phyloP scores from a whole-genome alignment of 176 grass and related monocot genomes.

The Carex littledalei region DNA sequence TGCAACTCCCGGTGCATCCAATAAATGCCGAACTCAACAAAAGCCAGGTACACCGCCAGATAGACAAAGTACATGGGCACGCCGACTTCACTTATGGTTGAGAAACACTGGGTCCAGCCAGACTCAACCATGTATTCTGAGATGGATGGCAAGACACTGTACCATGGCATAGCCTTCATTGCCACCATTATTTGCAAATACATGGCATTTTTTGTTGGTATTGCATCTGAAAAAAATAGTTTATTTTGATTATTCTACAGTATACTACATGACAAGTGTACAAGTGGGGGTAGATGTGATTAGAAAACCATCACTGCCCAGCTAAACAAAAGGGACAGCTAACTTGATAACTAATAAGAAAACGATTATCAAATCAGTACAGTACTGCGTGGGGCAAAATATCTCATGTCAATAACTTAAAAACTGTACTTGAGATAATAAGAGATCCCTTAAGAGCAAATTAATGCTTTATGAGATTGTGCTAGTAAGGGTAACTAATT shows the following conservation, averaged over 20 bases:
- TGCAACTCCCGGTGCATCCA: slow-evolving; percentile 99
- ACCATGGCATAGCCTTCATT: slow-evolving; percentile 79
- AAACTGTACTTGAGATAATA: not conserved
- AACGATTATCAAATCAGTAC: not conserved
- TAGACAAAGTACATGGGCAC: slow-evolving; percentile 50
- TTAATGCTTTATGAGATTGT: not conserved
- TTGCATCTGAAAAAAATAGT: slow-evolving; percentile 48
- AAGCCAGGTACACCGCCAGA: slow-evolving; percentile 50
- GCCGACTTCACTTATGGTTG: slow-evolving; percentile 58
- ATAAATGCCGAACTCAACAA: slow-evolving; percentile 93
- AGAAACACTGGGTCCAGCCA: slow-evolving; percentile 82
- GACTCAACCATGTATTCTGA: slow-evolving; percentile 85
- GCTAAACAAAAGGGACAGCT: not conserved
- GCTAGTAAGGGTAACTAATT: not conserved
- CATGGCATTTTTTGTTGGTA: slow-evolving; percentile 82
- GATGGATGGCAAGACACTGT: slow-evolving; percentile 61
- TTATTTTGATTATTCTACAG: not conserved
- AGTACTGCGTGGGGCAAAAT: not conserved
- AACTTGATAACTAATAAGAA: not conserved
- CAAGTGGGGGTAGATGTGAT: not conserved
- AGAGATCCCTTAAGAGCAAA: not conserved
- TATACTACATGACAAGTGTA: not conserved
- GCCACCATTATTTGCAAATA: slow-evolving; percentile 82
- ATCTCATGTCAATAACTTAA: not conserved
- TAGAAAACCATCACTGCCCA: not conserved